Base-by-base conservation (phyloP, 352 stramenopile genomes). In the Pythium chondricola region DNA sequence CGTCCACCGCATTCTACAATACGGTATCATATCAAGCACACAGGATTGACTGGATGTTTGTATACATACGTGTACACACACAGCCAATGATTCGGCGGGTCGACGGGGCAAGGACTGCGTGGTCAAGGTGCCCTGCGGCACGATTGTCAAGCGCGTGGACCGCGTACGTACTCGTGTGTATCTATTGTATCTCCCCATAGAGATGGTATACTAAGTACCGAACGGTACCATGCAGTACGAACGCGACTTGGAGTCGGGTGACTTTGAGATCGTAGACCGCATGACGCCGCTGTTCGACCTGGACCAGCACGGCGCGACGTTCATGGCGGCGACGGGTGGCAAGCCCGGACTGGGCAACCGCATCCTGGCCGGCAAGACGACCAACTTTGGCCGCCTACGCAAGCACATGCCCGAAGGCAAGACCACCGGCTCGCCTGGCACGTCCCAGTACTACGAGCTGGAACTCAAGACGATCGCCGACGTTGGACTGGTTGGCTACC, bases 391-490 rank as follows among this genome's bases (percentile, higher is more conserved):
- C 2, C 76, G 78, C 0, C 59, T 95, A 17, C 79, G 79, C 58
- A 91, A 93, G 59, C 64, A 84, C 61, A 95, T 95, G 81, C 71
- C 76, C 9, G 83, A 95, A 21, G 73, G 52, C 45, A 93, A 93
- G 45, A 71, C 56, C 13, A 63, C 63, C 0, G 97, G 97, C 11
- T 86, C 96, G 52, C 83, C 86, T 1, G 97, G 97, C 8, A 84
- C 86, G 4, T 88, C 93, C 45, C 72, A 96, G 60, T 98, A 97
- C 80, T 83, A 99, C 40, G 83, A 95, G 48, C 56, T 99, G n/a
- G 95, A 99, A 62, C 75, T 99, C 29, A 99, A 99, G 76, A 85
- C 95, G 7, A 98, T 99, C 54, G 97, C 97, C 5, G 97, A 99
- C 65, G 81, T 99, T 32, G 97, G 96, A 16, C 79, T 99, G 3